Evolutionary conservation across 371 early-diverging fungal species (phyloP).

Genomic region (Lichtheimia hyalospora): DNA sequence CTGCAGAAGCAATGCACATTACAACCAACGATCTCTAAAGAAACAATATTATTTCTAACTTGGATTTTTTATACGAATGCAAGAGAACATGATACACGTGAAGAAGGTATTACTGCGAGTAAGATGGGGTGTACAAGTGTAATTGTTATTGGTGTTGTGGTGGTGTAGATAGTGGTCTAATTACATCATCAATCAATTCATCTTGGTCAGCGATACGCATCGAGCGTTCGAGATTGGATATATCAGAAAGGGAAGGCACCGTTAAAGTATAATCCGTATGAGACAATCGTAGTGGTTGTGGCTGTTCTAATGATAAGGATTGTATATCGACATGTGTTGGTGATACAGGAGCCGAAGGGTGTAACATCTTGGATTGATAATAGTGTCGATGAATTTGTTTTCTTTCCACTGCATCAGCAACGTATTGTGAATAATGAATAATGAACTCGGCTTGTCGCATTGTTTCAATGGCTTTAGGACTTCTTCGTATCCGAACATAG

Average conservation of each 20-base stretch:
- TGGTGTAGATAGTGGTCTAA: too few relatives aligned
- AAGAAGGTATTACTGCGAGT: too few relatives aligned
- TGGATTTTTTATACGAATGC: too few relatives aligned
- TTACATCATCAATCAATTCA: background rate
- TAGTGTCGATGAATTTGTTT: background rate
- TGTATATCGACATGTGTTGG: background rate
- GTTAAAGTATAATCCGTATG: constrained; percentile 23
- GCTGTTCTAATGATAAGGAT: constrained; percentile 1
- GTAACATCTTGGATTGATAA: background rate
- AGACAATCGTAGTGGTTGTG: constrained; percentile 9
- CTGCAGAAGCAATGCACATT: too few relatives aligned
- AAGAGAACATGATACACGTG: too few relatives aligned
- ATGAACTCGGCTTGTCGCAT: constrained; percentile 66
- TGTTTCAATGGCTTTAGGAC: constrained; percentile 72
- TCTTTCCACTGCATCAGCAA: constrained; percentile 17
- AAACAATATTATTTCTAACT: too few relatives aligned
- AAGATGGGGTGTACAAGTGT: too few relatives aligned
- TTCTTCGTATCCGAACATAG: constrained; percentile 55
- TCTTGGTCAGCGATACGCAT: constrained; percentile 12
- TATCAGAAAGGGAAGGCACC: constrained; percentile 21
- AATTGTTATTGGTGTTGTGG: too few relatives aligned
- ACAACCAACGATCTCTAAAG: too few relatives aligned
- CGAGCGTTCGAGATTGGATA: constrained; percentile 19
- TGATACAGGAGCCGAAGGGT: background rate
- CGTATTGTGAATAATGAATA: constrained; percentile 43